Base-by-base conservation (phyloP, 495 filamentous ascomycete genomes). In the Aspergillus egyptiacus region DNA sequence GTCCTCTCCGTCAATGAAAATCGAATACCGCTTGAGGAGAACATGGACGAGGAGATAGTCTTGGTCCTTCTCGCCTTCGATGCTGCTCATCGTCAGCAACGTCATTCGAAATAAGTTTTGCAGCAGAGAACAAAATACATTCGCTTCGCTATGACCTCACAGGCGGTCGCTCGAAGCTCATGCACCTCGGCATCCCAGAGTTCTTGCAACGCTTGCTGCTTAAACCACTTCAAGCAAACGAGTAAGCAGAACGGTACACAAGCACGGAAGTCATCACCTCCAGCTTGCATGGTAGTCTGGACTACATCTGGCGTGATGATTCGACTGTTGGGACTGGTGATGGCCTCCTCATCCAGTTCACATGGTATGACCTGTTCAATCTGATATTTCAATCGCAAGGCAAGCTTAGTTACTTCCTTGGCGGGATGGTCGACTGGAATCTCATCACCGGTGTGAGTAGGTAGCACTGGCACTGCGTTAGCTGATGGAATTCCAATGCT, bases 151-250 rank as follows among this genome's bases (percentile, higher is more conserved):
- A 98, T 86, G 32, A 96, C 81, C 66, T 97, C 93, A 63, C 87
- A 93, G n/a, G 94, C 91, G 14, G 78, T 67, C 6, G 88, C 89
- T 15, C 91, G 78, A 18, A 86, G 71, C 40, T 83, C 63, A 60
- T 95, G 89, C 31, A 98, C 72, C 40, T 88, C 85, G 3, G 91
- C 81, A 64, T 98, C 90, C 84, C 89, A 97, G 6, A 96, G 79
- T 72, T 97, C 93, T 17, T 84, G 62, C 15, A 74, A 48, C 9
- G 88, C 81, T 66, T 97, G 90, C 14, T 76, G 79, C 56, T 83
- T 83, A 68, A 96, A 98, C 93, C 93, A 98, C 48, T 83, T 79
- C 58, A 91, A 81, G 62, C 87, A 94, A 18, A 97, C 78, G 1
- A 98, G 78, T 49, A 98, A 73, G 46, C 86, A 90, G 66, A 82